Conservation (phyloP, 2,329 filamentous ascomycete genomes). For the Penicillium verrucosum region DNA sequence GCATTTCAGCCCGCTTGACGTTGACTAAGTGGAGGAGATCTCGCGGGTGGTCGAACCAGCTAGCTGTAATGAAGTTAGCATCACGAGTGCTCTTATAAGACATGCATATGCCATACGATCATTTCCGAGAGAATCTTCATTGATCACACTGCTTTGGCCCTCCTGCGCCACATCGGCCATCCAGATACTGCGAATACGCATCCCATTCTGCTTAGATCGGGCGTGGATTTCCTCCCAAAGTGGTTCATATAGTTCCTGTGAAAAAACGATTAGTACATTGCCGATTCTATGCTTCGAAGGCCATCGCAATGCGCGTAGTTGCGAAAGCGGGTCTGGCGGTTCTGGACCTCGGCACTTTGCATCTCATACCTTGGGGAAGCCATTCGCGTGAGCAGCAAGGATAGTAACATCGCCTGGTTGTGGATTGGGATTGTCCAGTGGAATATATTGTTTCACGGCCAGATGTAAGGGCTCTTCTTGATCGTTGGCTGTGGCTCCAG, state of each 20-base stretch:
- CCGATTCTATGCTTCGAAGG: neutral
- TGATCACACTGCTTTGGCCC: slow-evolving; percentile 73
- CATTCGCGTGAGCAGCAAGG: slow-evolving; percentile 84
- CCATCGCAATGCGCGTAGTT: neutral
- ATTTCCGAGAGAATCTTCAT: slow-evolving; percentile 73
- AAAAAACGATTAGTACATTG: slow-evolving; percentile 4
- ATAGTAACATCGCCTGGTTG: slow-evolving; percentile 77
- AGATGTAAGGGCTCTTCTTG: slow-evolving; percentile 74
- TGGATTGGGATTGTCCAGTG: slow-evolving; percentile 65
- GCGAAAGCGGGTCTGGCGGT: neutral
- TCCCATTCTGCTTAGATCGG: slow-evolving; percentile 55
- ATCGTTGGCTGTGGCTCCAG: slow-evolving; percentile 65
- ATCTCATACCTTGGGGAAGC: slow-evolving; percentile 72
- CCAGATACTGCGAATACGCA: slow-evolving; percentile 79
- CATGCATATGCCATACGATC: slow-evolving; percentile 61
- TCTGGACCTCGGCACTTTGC: slow-evolving; percentile 6
- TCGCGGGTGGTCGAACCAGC: slow-evolving; percentile 80
- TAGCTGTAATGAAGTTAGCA: slow-evolving; percentile 52
- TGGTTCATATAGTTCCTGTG: slow-evolving; percentile 83
- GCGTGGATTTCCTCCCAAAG: slow-evolving; percentile 79
- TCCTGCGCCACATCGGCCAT: slow-evolving; percentile 87
- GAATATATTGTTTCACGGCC: slow-evolving; percentile 84
- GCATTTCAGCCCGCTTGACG: slow-evolving; percentile 72
- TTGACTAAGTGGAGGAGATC: slow-evolving; percentile 86
- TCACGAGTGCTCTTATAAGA: neutral